Evolutionary conservation across 257 asterid species (phyloP).

Genomic region (Petunia axillaris): DNA sequence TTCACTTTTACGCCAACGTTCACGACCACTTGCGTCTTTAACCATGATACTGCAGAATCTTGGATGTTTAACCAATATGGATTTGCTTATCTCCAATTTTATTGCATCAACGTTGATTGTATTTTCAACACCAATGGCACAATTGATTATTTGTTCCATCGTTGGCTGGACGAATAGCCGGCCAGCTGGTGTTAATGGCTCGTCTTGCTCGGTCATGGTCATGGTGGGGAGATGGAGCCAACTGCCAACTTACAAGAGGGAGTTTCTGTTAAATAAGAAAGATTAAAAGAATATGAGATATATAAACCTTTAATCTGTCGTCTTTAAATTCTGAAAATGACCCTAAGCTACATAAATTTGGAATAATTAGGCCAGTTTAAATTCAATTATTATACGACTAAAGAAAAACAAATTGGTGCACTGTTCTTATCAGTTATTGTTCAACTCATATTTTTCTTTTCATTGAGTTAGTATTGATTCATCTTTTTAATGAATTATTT

Average conservation of each 20-base stretch:
- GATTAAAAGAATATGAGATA: no score
- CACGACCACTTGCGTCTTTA: constrained; percentile 55
- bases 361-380: no score
- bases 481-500: no score
- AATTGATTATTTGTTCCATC: constrained; percentile 54
- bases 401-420: no score
- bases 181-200: constrained; percentile 79
- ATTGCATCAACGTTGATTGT: constrained; percentile 52
- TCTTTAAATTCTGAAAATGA: no score
- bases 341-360: no score
- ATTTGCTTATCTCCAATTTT: constrained; percentile 40
- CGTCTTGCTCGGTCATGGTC: constrained; percentile 38
- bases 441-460: no score
- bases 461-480: no score
- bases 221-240: not conserved
- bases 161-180: constrained; percentile 59
- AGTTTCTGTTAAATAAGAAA: no score
- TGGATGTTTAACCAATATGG: constrained; percentile 61
- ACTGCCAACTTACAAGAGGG: not conserved
- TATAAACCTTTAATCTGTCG: no score
- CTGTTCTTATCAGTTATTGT: no score
- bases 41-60: constrained; percentile 75
- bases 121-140: constrained; percentile 40
- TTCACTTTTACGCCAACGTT: constrained; percentile 59
- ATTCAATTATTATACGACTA: no score